These are phyloP conservation scores for Penicillium soppii DNA, from an alignment of 495 filamentous ascomycete genomes.

Conservation along the genomic window DNA sequence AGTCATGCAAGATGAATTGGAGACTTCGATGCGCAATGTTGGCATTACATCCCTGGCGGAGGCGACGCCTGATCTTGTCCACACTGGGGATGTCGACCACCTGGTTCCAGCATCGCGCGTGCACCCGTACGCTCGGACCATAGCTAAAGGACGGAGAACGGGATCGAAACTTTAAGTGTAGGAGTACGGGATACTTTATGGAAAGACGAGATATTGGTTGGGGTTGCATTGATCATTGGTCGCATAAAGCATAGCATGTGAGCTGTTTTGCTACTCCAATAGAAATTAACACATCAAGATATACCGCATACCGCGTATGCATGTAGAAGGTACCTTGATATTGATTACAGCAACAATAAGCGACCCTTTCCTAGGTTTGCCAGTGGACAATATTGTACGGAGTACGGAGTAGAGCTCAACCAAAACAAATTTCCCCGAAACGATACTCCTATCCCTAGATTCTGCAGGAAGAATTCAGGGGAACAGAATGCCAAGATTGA, in stretches of 20 bases:
- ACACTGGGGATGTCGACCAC: constrained; percentile 71
- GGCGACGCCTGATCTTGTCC: constrained; percentile 65
- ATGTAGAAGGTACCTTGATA: no score
- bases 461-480: neutral
- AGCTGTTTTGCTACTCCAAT: neutral
- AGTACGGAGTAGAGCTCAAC: no score
- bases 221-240: neutral
- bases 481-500: constrained; percentile 1
- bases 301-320: neutral
- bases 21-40: constrained; percentile 75
- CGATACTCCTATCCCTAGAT: neutral
- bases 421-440: neutral
- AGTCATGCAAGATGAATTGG: constrained; percentile 77
- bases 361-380: no score
- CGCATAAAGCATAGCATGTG: neutral
- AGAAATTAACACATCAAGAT: no score
- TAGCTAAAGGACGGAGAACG: constrained; percentile 25
- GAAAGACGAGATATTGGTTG: neutral
- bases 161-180: constrained; percentile 13
- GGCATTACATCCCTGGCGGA: constrained; percentile 72
- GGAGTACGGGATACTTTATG: no score
- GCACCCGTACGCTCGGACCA: constrained; percentile 60
- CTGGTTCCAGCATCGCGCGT: constrained; percentile 56
- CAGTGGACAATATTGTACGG: no score
- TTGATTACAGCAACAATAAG: no score